Evolutionary conservation across 805 yeast genomes (phyloP).

Genomic region (Metschnikowia lunata): DNA sequence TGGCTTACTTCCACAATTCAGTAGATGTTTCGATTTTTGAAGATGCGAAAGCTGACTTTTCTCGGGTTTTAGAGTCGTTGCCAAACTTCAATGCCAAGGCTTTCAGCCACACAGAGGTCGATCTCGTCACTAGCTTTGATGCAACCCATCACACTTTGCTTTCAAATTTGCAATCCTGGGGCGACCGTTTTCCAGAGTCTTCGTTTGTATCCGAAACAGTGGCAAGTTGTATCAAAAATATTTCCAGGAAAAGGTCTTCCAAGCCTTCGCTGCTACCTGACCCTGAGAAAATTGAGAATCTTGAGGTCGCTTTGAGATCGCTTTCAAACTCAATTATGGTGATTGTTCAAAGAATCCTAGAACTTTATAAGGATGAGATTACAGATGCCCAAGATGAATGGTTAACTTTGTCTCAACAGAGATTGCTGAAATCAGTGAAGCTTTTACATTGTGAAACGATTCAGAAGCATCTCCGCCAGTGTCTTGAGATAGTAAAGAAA

Average conservation of each 20-base stretch:
- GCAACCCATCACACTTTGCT: conserved; percentile 22
- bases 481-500: conserved; percentile 30
- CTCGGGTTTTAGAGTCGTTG: background rate
- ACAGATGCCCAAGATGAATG: conserved; percentile 57
- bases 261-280: conserved; percentile 17
- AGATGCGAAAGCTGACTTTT: conserved; percentile 6
- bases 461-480: conserved; percentile 27
- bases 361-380: conserved; percentile 29
- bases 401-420: conserved; percentile 50
- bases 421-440: conserved; percentile 39
- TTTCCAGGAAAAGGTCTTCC: conserved; percentile 18
- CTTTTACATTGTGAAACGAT: conserved; percentile 39
- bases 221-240: conserved; percentile 40
- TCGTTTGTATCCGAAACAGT: conserved; percentile 49
- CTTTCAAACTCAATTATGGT: conserved; percentile 58
- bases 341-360: conserved; percentile 58
- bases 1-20: conserved; percentile 5
- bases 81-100: conserved; percentile 5
- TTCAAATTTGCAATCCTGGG: conserved; percentile 32
- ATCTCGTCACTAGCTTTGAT: conserved; percentile 19
- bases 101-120: conserved; percentile 14
- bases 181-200: conserved; percentile 21
- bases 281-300: conserved; percentile 23
- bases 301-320: conserved; percentile 48
- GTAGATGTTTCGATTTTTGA: conserved; percentile 5